phyloP scores from a whole-genome alignment of 2,329 filamentous ascomycete genomes.

The Plectosphaerella plurivora region DNA sequence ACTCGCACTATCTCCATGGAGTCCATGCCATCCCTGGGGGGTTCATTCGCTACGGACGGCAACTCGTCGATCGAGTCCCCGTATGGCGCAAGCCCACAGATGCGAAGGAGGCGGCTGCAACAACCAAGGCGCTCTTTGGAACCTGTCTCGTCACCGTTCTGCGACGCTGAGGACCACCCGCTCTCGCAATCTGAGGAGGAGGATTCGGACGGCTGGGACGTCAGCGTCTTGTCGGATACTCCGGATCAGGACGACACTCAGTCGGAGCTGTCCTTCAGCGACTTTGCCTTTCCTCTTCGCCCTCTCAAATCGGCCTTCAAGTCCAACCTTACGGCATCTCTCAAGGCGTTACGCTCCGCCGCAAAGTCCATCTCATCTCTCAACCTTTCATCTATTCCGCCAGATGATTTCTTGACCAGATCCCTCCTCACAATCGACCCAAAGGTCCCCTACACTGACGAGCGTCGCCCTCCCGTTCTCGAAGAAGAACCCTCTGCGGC shows the following conservation, averaged over 20 bases:
- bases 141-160: conserved; percentile 51
- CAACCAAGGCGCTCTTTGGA: conserved; percentile 46
- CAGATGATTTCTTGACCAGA: conserved; percentile 63
- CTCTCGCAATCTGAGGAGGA: conserved; percentile 41
- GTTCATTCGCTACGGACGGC: conserved; percentile 47
- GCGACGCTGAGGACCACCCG: conserved; percentile 47
- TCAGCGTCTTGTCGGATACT: conserved; percentile 16
- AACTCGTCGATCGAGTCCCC: conserved; percentile 47
- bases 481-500: conserved; percentile 63
- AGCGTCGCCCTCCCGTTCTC: conserved; percentile 57
- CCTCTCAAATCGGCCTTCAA: conserved; percentile 59
- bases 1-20: conserved; percentile 54
- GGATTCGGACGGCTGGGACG: conserved; percentile 43
- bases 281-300: conserved; percentile 32
- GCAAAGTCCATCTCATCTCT: conserved; percentile 60
- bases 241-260: conserved; percentile 25
- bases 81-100: conserved; percentile 28
- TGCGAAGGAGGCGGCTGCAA: conserved; percentile 26
- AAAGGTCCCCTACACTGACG: conserved; percentile 62
- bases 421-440: conserved; percentile 66
- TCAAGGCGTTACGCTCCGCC: conserved; percentile 59
- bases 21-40: conserved; percentile 56
- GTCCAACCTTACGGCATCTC: conserved; percentile 64
- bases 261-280: conserved; percentile 21
- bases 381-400: conserved; percentile 59